Evolutionary conservation across 805 yeast species (phyloP).

Genomic region (Pichia californica): DNA sequence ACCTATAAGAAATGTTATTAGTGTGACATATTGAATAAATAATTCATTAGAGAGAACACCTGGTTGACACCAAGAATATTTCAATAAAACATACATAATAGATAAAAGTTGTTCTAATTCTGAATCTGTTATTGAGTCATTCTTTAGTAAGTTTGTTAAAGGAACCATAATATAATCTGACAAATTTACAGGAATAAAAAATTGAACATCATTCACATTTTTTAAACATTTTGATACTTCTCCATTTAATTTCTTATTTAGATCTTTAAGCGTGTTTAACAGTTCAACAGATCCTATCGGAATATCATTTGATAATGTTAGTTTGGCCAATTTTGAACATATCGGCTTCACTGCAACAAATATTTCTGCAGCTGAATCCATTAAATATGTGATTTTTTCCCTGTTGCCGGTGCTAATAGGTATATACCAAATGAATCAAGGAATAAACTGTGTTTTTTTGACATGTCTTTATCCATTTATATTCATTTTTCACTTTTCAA

Average conservation of each 20-base stretch:
- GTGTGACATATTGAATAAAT: slow-evolving; percentile 40
- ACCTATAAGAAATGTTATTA: slow-evolving; percentile 42
- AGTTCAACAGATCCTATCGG: slow-evolving; percentile 27
- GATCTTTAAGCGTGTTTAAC: slow-evolving; percentile 27
- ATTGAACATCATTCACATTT: not conserved
- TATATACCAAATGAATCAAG: too few relatives aligned
- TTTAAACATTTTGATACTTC: not conserved
- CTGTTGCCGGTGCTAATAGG: too few relatives aligned
- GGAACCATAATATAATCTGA: slow-evolving; percentile 65
- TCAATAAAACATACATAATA: slow-evolving; percentile 39
- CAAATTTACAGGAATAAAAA: slow-evolving; percentile 31
- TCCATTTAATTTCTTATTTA: slow-evolving; percentile 19
- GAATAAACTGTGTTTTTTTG: too few relatives aligned
- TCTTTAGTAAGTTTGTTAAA: slow-evolving; percentile 44
- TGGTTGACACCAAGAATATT: slow-evolving; percentile 39
- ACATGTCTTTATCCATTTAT: too few relatives aligned
- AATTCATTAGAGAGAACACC: slow-evolving; percentile 33
- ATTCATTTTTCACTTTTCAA: too few relatives aligned
- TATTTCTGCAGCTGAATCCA: slow-evolving; percentile 10
- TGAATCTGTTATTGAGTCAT: slow-evolving; percentile 37
- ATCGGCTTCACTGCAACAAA: slow-evolving; percentile 30
- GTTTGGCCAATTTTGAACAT: slow-evolving; percentile 39
- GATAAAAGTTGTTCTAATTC: slow-evolving; percentile 40
- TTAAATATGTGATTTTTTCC: not conserved
- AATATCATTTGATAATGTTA: slow-evolving; percentile 36